Evolutionary conservation across 805 yeast species (phyloP), one percentile per base, ranked within the genome.

Genomic region (Lachancea meyersii): DNA sequence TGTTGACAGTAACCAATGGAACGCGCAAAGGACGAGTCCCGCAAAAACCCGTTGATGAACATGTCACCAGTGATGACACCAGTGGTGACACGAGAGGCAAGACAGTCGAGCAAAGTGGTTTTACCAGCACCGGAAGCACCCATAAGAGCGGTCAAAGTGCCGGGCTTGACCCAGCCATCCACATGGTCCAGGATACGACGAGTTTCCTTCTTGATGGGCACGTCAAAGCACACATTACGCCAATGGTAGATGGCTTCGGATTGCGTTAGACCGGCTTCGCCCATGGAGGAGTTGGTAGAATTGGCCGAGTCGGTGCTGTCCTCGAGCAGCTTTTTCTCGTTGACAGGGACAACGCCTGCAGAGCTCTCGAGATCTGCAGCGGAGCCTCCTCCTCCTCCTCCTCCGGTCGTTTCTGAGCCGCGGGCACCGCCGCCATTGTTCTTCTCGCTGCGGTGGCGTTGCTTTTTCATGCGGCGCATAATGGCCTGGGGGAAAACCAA

Each of bases 81-180:
- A 59, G 75, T 69, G 33, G 79, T 74, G 42, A 81, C 75, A 61
- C 91, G 74, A 55, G 80, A 84, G 18, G 87, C 80, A 47, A 84
- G 71, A 51, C 81, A 80, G 61, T 83, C 82, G 53, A 84, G 69
- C 45, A 83, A 67, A 2, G 91, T 84, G 20, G 93, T 83, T 57
- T 83, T 83, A 68, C 93, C 93, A 35, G 93, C 93, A 67, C 93
- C 93, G 26, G 91, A 83, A 41, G 82, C 84, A 55, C 93, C 93
- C 89, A 83, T 78, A 40, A 79, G 63, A 4, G 93, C 93, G 40
- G 91, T 84, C 57, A 84, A 66, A 36, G 87, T 82, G 50, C 89
- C 89, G 8, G 89, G 89, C 57, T 81, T 80, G 33, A 83, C 88
- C 84, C 86, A 83, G 38, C 91, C 93, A 57, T 81, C 86, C 44